Evolutionary conservation across 495 filamentous ascomycete genomes (phyloP).

Genomic region (Hypoxylon crocopeplum): DNA sequence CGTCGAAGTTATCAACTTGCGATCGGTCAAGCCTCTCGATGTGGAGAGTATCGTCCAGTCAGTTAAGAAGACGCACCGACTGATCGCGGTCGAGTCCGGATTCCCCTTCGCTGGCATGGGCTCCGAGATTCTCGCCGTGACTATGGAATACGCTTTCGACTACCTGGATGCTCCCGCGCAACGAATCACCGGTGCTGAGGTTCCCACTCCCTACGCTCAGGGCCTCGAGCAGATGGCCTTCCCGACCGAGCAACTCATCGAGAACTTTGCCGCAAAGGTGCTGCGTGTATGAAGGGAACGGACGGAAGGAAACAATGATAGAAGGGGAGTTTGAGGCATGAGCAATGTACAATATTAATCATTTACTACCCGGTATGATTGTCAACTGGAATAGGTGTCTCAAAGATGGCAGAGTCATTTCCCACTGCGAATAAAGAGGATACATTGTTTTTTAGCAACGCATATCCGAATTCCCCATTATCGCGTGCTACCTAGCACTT

Average conservation of each 20-base stretch:
- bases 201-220: slow-evolving; percentile 90
- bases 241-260: slow-evolving; percentile 85
- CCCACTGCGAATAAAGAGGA: slow-evolving; percentile 9
- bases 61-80: slow-evolving; percentile 95
- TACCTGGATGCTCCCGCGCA: slow-evolving; percentile 93
- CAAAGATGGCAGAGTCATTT: slow-evolving; percentile 33
- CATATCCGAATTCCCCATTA: neutral
- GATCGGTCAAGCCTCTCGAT: slow-evolving; percentile 95
- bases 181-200: slow-evolving; percentile 93
- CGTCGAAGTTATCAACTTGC: slow-evolving; percentile 95
- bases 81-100: slow-evolving; percentile 92
- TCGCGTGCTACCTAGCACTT: neutral
- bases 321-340: slow-evolving; percentile 26
- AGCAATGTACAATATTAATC: slow-evolving; percentile 38
- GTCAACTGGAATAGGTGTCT: slow-evolving; percentile 24
- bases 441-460: slow-evolving; percentile 17
- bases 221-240: slow-evolving; percentile 91
- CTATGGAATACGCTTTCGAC: slow-evolving; percentile 98
- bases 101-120: slow-evolving; percentile 94
- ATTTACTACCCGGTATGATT: slow-evolving; percentile 28
- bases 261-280: slow-evolving; percentile 81
- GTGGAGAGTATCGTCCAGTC: slow-evolving; percentile 94
- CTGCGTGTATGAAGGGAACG: slow-evolving; percentile 67
- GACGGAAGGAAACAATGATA: slow-evolving; percentile 1
- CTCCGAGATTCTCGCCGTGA: slow-evolving; percentile 88